Conservation (phyloP, 768 basidiomycete genomes). For the Trametes cingulata region DNA sequence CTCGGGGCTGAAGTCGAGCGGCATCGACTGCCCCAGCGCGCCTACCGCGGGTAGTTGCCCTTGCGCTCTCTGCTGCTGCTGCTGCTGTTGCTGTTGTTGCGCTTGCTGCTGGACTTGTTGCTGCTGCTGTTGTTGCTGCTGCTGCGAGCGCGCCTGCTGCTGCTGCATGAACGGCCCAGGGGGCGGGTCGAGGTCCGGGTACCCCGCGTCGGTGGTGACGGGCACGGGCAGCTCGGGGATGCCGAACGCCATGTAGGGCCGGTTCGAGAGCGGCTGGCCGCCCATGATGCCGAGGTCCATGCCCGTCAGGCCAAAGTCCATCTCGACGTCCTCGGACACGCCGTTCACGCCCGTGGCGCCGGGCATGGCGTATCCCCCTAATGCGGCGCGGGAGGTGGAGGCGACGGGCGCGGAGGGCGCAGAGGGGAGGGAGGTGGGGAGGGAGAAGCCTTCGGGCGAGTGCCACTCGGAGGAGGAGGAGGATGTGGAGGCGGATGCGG, state of each 20-base stretch:
- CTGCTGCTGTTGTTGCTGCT: constrained; percentile 2
- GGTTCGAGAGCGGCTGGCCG: constrained; percentile 42
- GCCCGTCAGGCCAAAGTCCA: constrained; percentile 21
- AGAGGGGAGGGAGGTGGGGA: not conserved
- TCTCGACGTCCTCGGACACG: constrained; percentile 18
- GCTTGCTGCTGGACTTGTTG: not conserved
- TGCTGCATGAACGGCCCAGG: constrained; percentile 12
- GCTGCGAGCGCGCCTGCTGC: not conserved
- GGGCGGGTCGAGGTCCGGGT: constrained; percentile 22
- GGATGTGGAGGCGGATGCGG: constrained; percentile 4
- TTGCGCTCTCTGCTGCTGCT: not conserved
- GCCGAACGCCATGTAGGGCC: constrained; percentile 36
- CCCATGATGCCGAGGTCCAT: constrained; percentile 43
- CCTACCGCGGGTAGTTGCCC: not conserved
- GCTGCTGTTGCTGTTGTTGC: not conserved
- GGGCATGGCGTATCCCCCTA: not conserved
- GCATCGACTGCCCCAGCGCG: constrained; percentile 16
- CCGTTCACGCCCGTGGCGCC: not conserved
- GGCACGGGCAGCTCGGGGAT: constrained; percentile 8
- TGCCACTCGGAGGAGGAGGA: constrained; percentile 7
- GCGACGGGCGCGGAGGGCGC: not conserved
- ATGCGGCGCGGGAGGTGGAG: not conserved
- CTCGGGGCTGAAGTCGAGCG: constrained; percentile 28
- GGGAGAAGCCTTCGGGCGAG: not conserved
- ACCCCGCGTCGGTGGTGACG: constrained; percentile 9